phyloP scores from a whole-genome alignment of 2,329 filamentous ascomycete species.

The Trichoderma koningiopsis region DNA sequence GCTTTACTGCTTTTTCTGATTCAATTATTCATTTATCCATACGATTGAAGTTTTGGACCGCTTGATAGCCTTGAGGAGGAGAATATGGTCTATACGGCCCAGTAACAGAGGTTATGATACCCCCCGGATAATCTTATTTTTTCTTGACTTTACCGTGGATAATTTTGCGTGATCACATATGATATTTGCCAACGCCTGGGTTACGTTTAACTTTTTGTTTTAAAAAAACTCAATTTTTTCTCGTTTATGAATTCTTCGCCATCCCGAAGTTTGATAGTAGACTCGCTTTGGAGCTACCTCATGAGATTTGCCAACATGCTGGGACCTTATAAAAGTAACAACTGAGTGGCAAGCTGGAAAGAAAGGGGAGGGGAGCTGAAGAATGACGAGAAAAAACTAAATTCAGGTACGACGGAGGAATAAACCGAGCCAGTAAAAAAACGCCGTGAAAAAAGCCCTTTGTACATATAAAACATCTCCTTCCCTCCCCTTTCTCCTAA shows the following conservation, averaged over 20 bases:
- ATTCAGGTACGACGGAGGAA: conserved; percentile 22
- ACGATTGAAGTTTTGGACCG: not conserved
- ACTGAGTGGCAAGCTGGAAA: not conserved
- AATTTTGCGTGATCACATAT: not conserved
- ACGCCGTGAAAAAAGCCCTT: conserved; percentile 26
- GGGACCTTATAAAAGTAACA: not conserved
- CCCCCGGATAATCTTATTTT: not conserved
- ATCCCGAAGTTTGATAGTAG: not conserved
- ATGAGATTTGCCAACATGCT: not conserved
- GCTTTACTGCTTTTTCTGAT: not conserved
- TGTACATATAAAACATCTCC: conserved; percentile 23
- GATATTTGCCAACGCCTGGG: not conserved
- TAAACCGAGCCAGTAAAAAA: conserved; percentile 24
- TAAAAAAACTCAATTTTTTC: not conserved
- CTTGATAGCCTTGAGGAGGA: conserved; percentile 9
- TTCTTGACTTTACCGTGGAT: not conserved
- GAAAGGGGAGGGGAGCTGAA: not conserved
- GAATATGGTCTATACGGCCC: conserved; percentile 21
- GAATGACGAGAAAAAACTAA: conserved; percentile 17
- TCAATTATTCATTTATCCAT: not conserved
- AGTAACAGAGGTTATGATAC: conserved; percentile 28
- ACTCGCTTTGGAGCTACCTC: not conserved
- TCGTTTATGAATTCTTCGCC: conserved; percentile 2
- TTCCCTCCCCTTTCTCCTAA: not conserved
- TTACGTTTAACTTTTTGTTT: not conserved